Evolutionary conservation across 2,329 filamentous ascomycete genomes (phyloP).

Genomic region (Huntiella decipiens): DNA sequence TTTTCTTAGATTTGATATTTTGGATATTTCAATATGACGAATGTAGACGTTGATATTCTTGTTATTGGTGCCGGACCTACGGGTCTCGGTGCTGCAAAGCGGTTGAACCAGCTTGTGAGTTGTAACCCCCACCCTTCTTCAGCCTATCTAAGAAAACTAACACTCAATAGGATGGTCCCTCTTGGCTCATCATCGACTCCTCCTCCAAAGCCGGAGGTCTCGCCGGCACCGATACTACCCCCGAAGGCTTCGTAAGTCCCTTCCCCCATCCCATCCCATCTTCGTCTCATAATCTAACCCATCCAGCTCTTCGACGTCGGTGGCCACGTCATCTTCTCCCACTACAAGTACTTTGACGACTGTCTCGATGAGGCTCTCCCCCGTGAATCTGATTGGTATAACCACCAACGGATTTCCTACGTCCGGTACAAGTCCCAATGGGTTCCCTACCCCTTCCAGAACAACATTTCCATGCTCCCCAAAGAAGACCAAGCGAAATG

Average conservation of each 20-base stretch:
- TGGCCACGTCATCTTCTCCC: constrained; percentile 96
- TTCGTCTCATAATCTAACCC: constrained; percentile 2
- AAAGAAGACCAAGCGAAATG: constrained; percentile 93
- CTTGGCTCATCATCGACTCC: constrained; percentile 90
- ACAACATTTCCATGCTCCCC: constrained; percentile 96
- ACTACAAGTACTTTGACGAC: constrained; percentile 99
- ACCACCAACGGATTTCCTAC: constrained; percentile 96
- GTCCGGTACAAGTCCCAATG: constrained; percentile 91
- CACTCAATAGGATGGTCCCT: constrained; percentile 54
- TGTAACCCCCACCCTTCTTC: constrained; percentile 13
- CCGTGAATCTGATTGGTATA: constrained; percentile 88
- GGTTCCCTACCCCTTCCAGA: constrained; percentile 99
- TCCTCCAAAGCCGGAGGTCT: constrained; percentile 87
- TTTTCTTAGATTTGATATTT: neutral
- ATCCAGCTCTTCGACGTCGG: constrained; percentile 88
- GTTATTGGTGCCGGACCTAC: constrained; percentile 96
- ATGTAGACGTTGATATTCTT: constrained; percentile 45
- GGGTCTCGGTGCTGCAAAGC: constrained; percentile 93
- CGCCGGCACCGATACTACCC: constrained; percentile 83
- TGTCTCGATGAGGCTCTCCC: constrained; percentile 93
- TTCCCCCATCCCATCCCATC: neutral
- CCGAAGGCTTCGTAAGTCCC: constrained; percentile 82
- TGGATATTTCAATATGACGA: neutral
- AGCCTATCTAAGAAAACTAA: constrained; percentile 14
- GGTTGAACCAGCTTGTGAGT: constrained; percentile 84